phyloP scores from a whole-genome alignment of 2,329 filamentous ascomycete species.

The Cytospora paraplurivora region DNA sequence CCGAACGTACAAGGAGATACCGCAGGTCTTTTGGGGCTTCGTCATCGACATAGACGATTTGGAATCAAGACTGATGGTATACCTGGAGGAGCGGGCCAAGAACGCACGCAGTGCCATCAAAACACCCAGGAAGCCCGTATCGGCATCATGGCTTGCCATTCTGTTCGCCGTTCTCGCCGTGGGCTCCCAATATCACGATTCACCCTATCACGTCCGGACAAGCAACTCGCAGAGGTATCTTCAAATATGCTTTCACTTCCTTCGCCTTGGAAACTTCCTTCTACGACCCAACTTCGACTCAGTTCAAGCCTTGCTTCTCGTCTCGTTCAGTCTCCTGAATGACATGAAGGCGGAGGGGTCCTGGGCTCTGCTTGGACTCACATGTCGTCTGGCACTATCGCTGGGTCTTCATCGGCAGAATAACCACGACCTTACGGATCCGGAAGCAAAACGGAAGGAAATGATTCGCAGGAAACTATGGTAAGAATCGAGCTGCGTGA shows the following conservation, averaged over 20 bases:
- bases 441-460: constrained; percentile 54
- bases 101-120: constrained; percentile 48
- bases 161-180: constrained; percentile 67
- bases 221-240: constrained; percentile 62
- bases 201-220: constrained; percentile 62
- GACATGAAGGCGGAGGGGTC: constrained; percentile 72
- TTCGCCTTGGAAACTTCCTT: constrained; percentile 64
- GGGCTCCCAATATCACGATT: constrained; percentile 67
- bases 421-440: constrained; percentile 46
- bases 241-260: constrained; percentile 66
- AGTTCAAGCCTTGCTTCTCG: constrained; percentile 64
- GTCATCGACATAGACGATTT: constrained; percentile 68
- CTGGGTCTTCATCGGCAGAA: constrained; percentile 59
- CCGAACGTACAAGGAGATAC: constrained; percentile 67
- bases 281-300: constrained; percentile 66
- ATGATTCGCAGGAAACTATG: constrained; percentile 58
- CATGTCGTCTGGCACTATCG: constrained; percentile 66
- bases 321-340: constrained; percentile 65
- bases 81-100: constrained; percentile 64
- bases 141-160: constrained; percentile 67
- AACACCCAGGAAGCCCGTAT: constrained; percentile 52
- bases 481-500: constrained; percentile 38
- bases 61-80: constrained; percentile 65
- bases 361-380: constrained; percentile 65
- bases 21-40: constrained; percentile 69